Evolutionary conservation across 257 asterid species (phyloP), one percentile per base, ranked within the genome.

Genomic region (Mitragyna speciosa): DNA sequence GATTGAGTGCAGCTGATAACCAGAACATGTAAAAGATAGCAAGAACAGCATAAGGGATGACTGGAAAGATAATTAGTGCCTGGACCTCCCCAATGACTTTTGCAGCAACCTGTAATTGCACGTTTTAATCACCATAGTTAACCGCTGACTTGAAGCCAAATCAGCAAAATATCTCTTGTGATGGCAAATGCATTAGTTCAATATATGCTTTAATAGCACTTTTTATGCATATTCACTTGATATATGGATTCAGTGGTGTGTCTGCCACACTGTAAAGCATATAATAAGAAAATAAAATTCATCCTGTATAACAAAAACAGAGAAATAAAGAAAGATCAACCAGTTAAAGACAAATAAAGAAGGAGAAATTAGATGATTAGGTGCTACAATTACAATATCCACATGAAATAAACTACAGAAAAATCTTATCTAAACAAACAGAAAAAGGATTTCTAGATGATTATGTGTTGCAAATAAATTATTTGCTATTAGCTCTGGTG

Each of bases 71-170:
- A 75, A 94, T 90, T 70, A 96, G 87, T 3, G 98, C 97, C 31
- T 88, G 99, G 66, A 96, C 94, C 87, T 96, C 99, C 83, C 99
- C 98, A 17, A 96, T 96, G 84, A 96, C 99, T 87, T 96, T 96
- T 39, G 99, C 99, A 76, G 99, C 99, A 82, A 94, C 99, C 99
- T 96, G 84, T 17, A 84, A 76, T 83, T 45, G 79, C 73, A 78
- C 15, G 72, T 39, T 75, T 49, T 7, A 33, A 73, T 76, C 33
- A 82, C 66, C 67, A 72, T 24, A 64, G 51, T 39, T 71, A 54
- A 65, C 41, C 48, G 31, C 54, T 3, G 39, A 56, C 20, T 31
- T 30, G 30, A 9, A 70, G 59, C 28, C 47, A 69, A 56, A 33
- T 16, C 54, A 39, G 54, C 51, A 12, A 19, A 24, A 30, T 14